A percentile compares a stretch with the other conserved stretches of the same genome.
phyloP scores from a whole-genome alignment of 2,329 filamentous ascomycete species.

The Aspergillus sp. region DNA sequence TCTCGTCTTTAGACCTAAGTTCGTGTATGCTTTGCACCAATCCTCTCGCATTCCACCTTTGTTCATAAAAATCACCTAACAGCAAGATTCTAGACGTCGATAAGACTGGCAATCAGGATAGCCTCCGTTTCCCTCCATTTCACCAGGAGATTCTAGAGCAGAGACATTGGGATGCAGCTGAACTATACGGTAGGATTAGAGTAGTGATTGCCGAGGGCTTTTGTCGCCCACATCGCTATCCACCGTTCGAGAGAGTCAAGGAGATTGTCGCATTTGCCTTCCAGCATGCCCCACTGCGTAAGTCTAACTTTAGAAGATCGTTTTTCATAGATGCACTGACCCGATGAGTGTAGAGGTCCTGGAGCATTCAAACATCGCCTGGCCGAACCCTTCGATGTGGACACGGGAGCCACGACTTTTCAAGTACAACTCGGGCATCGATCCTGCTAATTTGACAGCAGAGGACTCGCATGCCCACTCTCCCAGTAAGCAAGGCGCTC shows the following conservation, averaged over 20 bases:
- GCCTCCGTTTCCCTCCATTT: constrained; percentile 73
- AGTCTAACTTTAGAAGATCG: constrained; percentile 24
- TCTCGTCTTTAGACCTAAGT: constrained; percentile 34
- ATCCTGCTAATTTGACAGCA: constrained; percentile 42
- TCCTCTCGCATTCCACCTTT: constrained; percentile 44
- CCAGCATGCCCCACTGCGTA: constrained; percentile 78
- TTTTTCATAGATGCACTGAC: constrained; percentile 15
- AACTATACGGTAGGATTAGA: constrained; percentile 73
- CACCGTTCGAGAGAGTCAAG: constrained; percentile 66
- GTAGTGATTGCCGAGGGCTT: constrained; percentile 75
- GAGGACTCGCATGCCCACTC: constrained; percentile 66
- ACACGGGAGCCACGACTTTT: constrained; percentile 48
- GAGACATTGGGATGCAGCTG: constrained; percentile 69
- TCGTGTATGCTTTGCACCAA: constrained; percentile 30
- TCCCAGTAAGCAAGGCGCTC: constrained; percentile 48
- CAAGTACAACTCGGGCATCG: constrained; percentile 33
- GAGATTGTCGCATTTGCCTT: constrained; percentile 80
- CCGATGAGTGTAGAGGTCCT: constrained; percentile 62
- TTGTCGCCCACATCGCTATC: constrained; percentile 48
- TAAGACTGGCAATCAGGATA: constrained; percentile 60
- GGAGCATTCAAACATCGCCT: constrained; percentile 73
- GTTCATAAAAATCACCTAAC: constrained; percentile 7
- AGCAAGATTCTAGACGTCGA: constrained; percentile 41
- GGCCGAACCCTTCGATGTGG: constrained; percentile 76
- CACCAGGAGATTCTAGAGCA: constrained; percentile 69